Conservation (phyloP, 1,284 basidiomycete genomes). For the Leccinum subrobustum region DNA sequence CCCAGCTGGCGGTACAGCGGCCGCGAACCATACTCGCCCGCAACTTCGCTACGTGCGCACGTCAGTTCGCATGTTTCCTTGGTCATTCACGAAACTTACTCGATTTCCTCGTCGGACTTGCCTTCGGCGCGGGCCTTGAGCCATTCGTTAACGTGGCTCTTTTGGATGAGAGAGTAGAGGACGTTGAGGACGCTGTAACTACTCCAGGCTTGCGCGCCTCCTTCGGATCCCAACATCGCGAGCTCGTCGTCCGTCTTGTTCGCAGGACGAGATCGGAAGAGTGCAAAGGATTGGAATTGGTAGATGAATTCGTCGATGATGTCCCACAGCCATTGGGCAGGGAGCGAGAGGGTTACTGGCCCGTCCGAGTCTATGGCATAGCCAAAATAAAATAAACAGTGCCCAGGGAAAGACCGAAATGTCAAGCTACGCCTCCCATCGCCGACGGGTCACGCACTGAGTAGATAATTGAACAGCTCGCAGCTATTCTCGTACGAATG, state of each 20-base stretch:
- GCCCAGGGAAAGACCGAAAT: background rate
- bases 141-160: conserved; percentile 94
- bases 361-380: conserved; percentile 79
- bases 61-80: conserved; percentile 1
- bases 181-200: conserved; percentile 98
- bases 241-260: conserved; percentile 91
- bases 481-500: conserved; percentile 99
- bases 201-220: conserved; percentile 81
- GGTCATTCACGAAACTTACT: conserved; percentile 48
- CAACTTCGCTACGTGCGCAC: conserved; percentile 63
- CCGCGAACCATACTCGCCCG: conserved; percentile 88
- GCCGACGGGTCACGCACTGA: conserved; percentile 49
- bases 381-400: background rate
- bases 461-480: conserved; percentile 95
- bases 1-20: conserved; percentile 96
- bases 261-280: conserved; percentile 85
- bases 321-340: conserved; percentile 98
- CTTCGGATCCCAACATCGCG: conserved; percentile 70
- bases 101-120: conserved; percentile 78
- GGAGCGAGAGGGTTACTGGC: conserved; percentile 88
- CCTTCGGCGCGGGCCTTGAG: conserved; percentile 81
- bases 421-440: background rate
- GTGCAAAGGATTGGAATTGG: conserved; percentile 95
- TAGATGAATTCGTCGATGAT: conserved; percentile 99
- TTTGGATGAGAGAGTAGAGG: conserved; percentile 96